These are phyloP conservation scores for Ogataea ganodermae DNA, from an alignment of 805 yeast genomes.

Conservation along the genomic window DNA sequence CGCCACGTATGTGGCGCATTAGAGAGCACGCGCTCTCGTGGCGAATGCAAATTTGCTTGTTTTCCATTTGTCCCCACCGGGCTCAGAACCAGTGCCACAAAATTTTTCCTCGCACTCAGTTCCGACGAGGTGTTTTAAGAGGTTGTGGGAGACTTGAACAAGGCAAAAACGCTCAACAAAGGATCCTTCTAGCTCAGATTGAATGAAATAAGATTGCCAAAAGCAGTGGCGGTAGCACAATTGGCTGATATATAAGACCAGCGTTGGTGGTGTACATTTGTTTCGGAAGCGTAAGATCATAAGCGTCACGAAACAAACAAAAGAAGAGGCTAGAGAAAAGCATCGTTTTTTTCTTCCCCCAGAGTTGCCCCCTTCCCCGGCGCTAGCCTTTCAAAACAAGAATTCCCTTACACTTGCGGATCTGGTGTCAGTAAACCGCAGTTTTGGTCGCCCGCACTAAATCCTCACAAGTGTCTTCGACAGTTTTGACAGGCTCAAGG, in stretches of 20 bases:
- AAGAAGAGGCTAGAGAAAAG: conserved; percentile 5
- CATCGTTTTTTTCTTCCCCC: background rate
- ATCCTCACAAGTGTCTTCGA: conserved; percentile 23
- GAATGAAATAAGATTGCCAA: conserved; percentile 6
- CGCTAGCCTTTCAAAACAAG: conserved; percentile 4
- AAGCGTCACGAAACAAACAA: conserved; percentile 9
- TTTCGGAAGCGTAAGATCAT: conserved; percentile 7
- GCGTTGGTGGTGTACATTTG: background rate
- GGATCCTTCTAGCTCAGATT: background rate
- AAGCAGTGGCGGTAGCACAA: conserved; percentile 7
- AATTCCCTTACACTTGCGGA: background rate
- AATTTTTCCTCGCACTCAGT: conserved; percentile 4
- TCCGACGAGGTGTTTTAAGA: conserved; percentile 6
- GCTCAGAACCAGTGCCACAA: conserved; percentile 7
- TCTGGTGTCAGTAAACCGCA: conserved; percentile 9
- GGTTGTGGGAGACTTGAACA: conserved; percentile 1
- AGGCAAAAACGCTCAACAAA: background rate
- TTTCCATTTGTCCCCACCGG: background rate
- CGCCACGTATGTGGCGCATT: background rate
- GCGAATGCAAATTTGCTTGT: background rate
- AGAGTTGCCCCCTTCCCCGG: background rate
- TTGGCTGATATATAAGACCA: conserved; percentile 1
- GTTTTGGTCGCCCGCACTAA: conserved; percentile 4
- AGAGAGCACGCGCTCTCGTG: background rate
- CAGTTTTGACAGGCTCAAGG: conserved; percentile 28